Conservation (phyloP, 306 rosid species). For the Aeschynomene evenia region DNA sequence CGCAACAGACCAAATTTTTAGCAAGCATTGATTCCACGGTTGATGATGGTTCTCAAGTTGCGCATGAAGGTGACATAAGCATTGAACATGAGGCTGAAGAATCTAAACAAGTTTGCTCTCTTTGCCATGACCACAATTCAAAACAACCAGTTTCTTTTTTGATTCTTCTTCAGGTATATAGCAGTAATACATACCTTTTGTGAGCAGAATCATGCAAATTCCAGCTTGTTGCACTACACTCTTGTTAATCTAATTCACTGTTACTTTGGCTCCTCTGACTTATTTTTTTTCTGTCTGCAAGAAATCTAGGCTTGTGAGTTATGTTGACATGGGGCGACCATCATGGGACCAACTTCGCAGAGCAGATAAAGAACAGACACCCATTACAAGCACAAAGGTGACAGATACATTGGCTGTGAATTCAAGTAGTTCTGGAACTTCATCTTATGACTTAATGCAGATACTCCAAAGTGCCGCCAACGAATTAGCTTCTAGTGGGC, state of each 20-base stretch:
- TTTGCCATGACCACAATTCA: conserved; percentile 84
- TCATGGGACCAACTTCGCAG: conserved; percentile 65
- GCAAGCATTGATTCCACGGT: conserved; percentile 57
- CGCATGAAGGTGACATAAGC: conserved; percentile 45
- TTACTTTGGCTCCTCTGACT: conserved; percentile 13
- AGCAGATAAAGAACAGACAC: conserved; percentile 47
- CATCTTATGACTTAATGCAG: conserved; percentile 47
- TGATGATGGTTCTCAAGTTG: conserved; percentile 61
- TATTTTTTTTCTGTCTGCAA: conserved; percentile 38
- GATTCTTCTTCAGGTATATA: conserved; percentile 74
- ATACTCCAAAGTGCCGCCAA: conserved; percentile 56
- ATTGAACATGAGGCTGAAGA: conserved; percentile 52
- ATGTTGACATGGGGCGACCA: conserved; percentile 61
- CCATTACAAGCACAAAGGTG: conserved; percentile 39
- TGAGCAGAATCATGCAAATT: conserved; percentile 22
- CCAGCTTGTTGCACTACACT: conserved; percentile 8
- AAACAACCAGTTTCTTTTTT: conserved; percentile 68
- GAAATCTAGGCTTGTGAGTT: conserved; percentile 93
- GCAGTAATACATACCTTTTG: neutral
- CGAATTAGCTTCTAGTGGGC: conserved; percentile 52
- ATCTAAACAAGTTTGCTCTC: conserved; percentile 74
- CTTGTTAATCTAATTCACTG: neutral
- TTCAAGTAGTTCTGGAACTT: conserved; percentile 40
- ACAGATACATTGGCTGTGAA: conserved; percentile 39
- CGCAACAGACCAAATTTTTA: conserved; percentile 83